Evolutionary conservation across 2,329 filamentous ascomycete genomes (phyloP).

Genomic region (Alternaria consortialis): DNA sequence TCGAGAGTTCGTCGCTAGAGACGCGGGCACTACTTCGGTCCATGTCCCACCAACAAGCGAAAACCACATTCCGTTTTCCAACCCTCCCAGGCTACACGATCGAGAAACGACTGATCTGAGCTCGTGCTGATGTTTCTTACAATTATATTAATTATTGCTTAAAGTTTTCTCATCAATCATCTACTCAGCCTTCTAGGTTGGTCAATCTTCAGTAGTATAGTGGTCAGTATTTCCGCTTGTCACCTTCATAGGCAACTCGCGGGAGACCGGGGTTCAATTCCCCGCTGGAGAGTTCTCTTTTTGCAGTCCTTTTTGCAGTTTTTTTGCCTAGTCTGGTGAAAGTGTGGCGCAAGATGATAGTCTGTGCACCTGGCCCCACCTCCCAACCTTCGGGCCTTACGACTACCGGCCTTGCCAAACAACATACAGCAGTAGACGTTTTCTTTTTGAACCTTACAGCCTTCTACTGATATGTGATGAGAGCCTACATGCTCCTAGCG

Average conservation of each 20-base stretch:
- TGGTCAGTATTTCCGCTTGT: conserved; percentile 28
- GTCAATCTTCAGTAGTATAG: conserved; percentile 23
- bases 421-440: no score
- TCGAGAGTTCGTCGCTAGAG: not conserved
- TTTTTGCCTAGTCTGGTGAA: no score
- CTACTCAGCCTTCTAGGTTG: not conserved
- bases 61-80: not conserved
- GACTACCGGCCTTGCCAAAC: no score
- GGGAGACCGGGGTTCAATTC: conserved; percentile 21
- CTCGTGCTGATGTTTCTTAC: no score
- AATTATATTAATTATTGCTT: no score
- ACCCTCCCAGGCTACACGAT: no score
- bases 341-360: no score
- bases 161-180: not conserved
- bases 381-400: no score
- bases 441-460: no score
- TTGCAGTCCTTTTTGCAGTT: not conserved
- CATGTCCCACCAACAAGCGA: not conserved
- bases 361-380: no score
- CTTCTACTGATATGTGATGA: no score
- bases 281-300: conserved; percentile 13
- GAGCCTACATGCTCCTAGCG: no score
- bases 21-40: not conserved
- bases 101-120: not conserved
- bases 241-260: conserved; percentile 12